Evolutionary conservation across 2,329 filamentous ascomycete species (phyloP).

Genomic region (Orbilia javanica): DNA sequence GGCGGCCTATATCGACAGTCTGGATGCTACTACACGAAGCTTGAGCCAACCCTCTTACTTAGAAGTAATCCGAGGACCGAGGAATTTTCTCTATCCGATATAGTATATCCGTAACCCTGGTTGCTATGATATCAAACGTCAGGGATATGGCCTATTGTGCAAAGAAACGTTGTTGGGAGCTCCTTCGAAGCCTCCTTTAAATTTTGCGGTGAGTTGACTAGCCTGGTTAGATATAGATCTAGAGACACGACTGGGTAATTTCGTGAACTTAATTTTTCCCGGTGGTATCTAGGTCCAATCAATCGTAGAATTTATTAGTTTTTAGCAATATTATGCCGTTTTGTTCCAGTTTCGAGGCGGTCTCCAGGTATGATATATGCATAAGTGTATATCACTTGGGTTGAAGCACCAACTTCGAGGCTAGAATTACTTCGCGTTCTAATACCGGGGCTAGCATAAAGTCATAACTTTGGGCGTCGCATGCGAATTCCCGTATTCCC

Average conservation of each 20-base stretch:
- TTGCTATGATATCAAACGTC: neutral
- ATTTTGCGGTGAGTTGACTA: neutral
- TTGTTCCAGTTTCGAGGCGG: neutral
- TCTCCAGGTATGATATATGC: neutral
- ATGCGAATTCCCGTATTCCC: neutral
- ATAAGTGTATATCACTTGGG: too few species aligned
- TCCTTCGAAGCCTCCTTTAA: neutral
- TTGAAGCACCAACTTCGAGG: too few species aligned
- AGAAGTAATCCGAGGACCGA: neutral
- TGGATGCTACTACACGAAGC: neutral
- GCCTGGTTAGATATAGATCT: neutral
- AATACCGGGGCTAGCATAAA: neutral
- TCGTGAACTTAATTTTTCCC: neutral
- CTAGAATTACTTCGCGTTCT: neutral
- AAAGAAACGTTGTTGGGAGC: conserved; percentile 1
- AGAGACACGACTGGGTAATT: too few species aligned
- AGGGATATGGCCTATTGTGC: neutral
- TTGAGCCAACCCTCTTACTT: neutral
- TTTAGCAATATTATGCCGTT: too few species aligned
- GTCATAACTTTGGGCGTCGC: neutral
- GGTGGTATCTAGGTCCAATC: neutral
- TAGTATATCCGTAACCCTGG: neutral
- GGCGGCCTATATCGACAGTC: neutral
- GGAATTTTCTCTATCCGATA: neutral
- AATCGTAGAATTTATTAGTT: neutral